phyloP scores from a whole-genome alignment of 1,139 yeast genomes.

The Hyphopichia pseudoburtonii region DNA sequence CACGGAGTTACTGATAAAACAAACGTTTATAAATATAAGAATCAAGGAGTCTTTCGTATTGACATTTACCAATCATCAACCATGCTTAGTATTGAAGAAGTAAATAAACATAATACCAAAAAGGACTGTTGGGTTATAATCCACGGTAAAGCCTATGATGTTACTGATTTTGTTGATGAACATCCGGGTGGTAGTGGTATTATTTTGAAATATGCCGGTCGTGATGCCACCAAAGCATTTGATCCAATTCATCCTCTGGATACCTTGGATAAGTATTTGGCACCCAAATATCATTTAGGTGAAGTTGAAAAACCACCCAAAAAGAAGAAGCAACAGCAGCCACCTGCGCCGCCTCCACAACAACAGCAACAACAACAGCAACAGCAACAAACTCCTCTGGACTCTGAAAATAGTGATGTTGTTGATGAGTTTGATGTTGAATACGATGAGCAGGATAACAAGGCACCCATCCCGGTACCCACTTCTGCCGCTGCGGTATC shows the following conservation, averaged over 20 bases:
- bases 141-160: slow-evolving; percentile 53
- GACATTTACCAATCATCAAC: too few relatives aligned
- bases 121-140: slow-evolving; percentile 57
- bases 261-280: slow-evolving; percentile 53
- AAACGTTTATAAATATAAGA: too few relatives aligned
- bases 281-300: slow-evolving; percentile 31
- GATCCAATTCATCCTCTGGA: slow-evolving; percentile 85
- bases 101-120: slow-evolving; percentile 35
- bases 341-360: slow-evolving; percentile 1
- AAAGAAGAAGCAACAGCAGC: slow-evolving; percentile 3
- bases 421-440: slow-evolving; percentile 50
- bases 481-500: slow-evolving; percentile 3
- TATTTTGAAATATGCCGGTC: slow-evolving; percentile 54
- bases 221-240: slow-evolving; percentile 60
- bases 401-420: slow-evolving; percentile 9
- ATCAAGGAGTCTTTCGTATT: too few relatives aligned
- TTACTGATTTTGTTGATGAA: slow-evolving; percentile 45
- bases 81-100: slow-evolving; percentile 31
- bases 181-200: slow-evolving; percentile 59
- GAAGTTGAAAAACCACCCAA: slow-evolving; percentile 25
- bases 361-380: not conserved
- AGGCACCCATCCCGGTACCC: slow-evolving; percentile 22
- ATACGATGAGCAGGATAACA: slow-evolving; percentile 44
- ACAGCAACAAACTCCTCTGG: slow-evolving; percentile 3
- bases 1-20: too few relatives aligned